Conservation (phyloP, 257 asterid species). For the Fraxinus quadrangulata region DNA sequence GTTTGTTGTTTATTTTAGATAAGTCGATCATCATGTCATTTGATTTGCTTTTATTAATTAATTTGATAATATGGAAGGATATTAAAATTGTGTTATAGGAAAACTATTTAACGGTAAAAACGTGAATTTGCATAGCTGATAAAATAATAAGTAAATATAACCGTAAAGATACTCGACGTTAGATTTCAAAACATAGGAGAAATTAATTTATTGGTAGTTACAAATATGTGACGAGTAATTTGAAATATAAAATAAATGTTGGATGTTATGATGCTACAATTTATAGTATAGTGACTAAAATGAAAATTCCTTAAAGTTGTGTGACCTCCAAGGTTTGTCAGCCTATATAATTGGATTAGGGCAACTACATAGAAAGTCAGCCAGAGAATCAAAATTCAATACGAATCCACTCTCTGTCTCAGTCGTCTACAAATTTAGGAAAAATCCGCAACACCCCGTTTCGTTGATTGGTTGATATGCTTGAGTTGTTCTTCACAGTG, state of each 20-base stretch:
- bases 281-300: neutral
- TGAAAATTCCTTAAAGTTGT: neutral
- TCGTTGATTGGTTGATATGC: neutral
- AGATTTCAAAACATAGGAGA: no score
- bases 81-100: no score
- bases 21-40: no score
- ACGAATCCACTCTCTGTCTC: neutral
- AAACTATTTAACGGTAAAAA: no score
- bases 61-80: no score
- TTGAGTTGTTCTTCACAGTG: neutral
- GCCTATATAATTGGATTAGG: neutral
- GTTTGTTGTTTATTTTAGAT: neutral
- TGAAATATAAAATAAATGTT: no score
- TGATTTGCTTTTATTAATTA: no score
- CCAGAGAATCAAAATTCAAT: neutral
- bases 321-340: neutral
- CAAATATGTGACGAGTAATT: no score
- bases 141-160: no score
- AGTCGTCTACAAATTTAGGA: neutral
- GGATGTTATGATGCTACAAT: neutral
- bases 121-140: no score
- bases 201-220: no score
- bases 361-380: neutral
- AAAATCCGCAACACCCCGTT: neutral
- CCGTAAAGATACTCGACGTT: no score